Evolutionary conservation across 495 filamentous ascomycete species (phyloP).

Genomic region (Parathielavia hyrcaniae): DNA sequence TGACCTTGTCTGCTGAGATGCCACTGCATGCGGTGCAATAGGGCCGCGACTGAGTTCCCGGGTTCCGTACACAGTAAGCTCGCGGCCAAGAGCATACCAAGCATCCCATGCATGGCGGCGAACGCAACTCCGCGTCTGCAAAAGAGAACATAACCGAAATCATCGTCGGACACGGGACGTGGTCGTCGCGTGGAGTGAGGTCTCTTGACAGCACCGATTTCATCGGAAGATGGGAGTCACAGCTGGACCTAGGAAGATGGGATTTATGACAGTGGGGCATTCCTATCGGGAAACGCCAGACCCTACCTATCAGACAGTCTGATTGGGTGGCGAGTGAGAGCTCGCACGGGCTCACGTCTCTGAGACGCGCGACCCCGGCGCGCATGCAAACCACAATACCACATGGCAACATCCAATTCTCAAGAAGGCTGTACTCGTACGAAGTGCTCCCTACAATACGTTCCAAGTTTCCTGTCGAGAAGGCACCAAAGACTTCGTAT

Average conservation of each 20-base stretch:
- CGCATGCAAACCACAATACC: neutral
- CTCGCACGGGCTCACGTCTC: neutral
- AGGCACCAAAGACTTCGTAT: too few species aligned
- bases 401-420: too few species aligned
- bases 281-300: constrained; percentile 10
- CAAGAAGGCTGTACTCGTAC: too few species aligned
- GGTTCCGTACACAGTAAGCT: neutral
- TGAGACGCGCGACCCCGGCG: neutral
- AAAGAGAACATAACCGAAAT: neutral
- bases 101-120: neutral
- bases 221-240: too few species aligned
- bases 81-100: neutral
- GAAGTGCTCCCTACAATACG: too few species aligned
- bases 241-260: neutral
- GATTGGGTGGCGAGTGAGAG: neutral
- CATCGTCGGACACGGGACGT: too few species aligned
- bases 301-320: neutral
- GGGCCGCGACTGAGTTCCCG: neutral
- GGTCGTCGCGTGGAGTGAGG: too few species aligned
- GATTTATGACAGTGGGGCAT: neutral
- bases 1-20: constrained; percentile 19
- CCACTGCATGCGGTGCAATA: neutral
- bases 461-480: too few species aligned
- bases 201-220: too few species aligned
- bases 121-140: neutral